A percentile compares a stretch with the other conserved stretches of the same genome.
These are phyloP conservation scores for Xylogone sp. DNA, from an alignment of 2,329 filamentous ascomycete genomes.

Conservation along the genomic window DNA sequence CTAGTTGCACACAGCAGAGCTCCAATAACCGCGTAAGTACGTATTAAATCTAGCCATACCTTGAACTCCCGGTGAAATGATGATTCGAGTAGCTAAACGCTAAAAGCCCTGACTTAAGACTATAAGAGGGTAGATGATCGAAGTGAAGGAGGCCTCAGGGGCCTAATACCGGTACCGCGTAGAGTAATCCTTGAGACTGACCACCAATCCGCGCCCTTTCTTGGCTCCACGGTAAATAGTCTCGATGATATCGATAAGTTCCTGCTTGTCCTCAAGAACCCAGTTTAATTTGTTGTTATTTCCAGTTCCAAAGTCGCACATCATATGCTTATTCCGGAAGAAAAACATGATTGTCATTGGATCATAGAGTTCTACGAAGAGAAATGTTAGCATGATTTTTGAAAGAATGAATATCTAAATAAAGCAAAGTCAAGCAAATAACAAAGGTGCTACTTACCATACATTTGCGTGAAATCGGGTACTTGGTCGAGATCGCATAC, in stretches of 20 bases:
- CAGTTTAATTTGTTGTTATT: slow-evolving; percentile 99
- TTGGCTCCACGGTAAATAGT: slow-evolving; percentile 98
- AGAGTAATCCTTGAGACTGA: slow-evolving; percentile 85
- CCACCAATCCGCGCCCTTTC: slow-evolving; percentile 93
- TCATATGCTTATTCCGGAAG: slow-evolving; percentile 98
- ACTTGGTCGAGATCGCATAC: slow-evolving; percentile 90
- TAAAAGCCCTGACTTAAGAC: too few relatives aligned
- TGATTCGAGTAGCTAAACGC: too few relatives aligned
- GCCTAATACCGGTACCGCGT: slow-evolving; percentile 63
- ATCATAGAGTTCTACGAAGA: slow-evolving; percentile 65
- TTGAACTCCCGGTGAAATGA: too few relatives aligned
- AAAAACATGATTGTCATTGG: slow-evolving; percentile 96
- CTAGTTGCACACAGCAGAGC: too few relatives aligned
- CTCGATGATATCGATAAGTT: slow-evolving; percentile 97
- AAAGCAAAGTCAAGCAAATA: not conserved
- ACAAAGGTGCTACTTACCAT: slow-evolving; percentile 47
- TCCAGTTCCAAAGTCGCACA: slow-evolving; percentile 95
- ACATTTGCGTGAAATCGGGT: slow-evolving; percentile 95
- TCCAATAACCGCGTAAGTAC: too few relatives aligned
- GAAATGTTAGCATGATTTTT: slow-evolving; percentile 2
- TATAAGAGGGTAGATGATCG: too few relatives aligned
- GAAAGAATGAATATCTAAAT: not conserved
- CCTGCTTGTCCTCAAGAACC: slow-evolving; percentile 96
- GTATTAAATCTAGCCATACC: too few relatives aligned
- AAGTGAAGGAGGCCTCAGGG: not conserved